These are phyloP conservation scores for Globisporangium spiculum DNA, from an alignment of 352 stramenopile species.

Conservation along the genomic window DNA sequence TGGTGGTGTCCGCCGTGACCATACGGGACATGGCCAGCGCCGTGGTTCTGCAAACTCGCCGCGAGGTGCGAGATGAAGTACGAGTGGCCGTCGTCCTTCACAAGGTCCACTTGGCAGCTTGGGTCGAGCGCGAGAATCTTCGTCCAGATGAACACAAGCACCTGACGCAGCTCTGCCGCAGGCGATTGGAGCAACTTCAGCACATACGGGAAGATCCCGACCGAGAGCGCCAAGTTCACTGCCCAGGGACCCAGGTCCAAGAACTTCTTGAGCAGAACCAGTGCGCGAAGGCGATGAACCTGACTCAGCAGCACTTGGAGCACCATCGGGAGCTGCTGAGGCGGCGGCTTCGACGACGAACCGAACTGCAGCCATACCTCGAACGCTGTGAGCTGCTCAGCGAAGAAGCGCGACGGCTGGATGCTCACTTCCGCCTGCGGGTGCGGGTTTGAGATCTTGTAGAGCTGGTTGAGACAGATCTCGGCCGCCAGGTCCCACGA, in stretches of 20 bases:
- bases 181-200: conserved; percentile 96
- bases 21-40: conserved; percentile 9
- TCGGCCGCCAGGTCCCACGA: conserved; percentile 98
- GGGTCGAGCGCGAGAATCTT: conserved; percentile 96
- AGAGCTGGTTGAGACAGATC: conserved; percentile 95
- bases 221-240: conserved; percentile 89
- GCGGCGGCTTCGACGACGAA: conserved; percentile 82
- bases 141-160: conserved; percentile 92
- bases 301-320: conserved; percentile 97
- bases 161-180: conserved; percentile 93
- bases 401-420: conserved; percentile 95
- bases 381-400: conserved; percentile 98
- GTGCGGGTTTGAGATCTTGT: conserved; percentile 76
- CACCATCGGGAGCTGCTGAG: conserved; percentile 97
- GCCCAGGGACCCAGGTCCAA: conserved; percentile 93
- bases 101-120: conserved; percentile 95
- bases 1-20: conserved; percentile 13
- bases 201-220: conserved; percentile 99
- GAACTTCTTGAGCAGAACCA: conserved; percentile 95
- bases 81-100: conserved; percentile 94
- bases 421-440: conserved; percentile 65
- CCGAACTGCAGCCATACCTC: conserved; percentile 99
- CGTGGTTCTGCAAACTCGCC: conserved; percentile 52
- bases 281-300: conserved; percentile 94
- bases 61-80: conserved; percentile 96